Base-by-base conservation (phyloP, 495 filamentous ascomycete species). In the Penicillium taxi region DNA sequence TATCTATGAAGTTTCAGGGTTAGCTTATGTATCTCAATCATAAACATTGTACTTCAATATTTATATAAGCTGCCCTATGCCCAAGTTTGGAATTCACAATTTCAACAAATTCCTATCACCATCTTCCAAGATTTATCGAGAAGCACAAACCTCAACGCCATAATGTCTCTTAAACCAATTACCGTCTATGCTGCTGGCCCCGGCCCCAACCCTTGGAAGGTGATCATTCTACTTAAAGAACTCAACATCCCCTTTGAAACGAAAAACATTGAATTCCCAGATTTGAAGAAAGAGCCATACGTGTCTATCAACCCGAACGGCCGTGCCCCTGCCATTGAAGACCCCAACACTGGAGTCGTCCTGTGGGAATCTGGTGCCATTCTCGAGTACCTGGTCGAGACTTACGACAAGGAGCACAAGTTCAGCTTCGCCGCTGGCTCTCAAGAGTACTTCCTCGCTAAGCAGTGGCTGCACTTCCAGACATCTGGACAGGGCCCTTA, bases 291-390 rank as follows among this genome's bases (percentile, higher is more conserved):
- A 19, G 56, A 64, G 9, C 55, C 60, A 0, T 88, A 62, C 55
- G 50, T 61, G 6, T 59, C 61, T 9, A 45, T 82, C 63, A 87
- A 84, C 54, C 81, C 80, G 43, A 87, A 88, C 58, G 83, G 82
- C 33, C 80, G 84, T 9, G 49, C 67, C 30, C 70, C 71, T 22
- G 61, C 68, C 29, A 76, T 86, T 37, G 55, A 81, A 31, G 82
- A 86, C 52, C 70, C 75, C 15, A 86, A 88, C 63, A 81, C 73
- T 0, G 70, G 61, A 39, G 58, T 81, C 43, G 77, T 63, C 0
- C 48, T 87, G 9, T 86, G 80, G 78, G 82, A 86, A 48, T 80
- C 76, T 4, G 82, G 81, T 36, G 83, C 84, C 11, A 84, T 85
- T 55, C 40, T 85, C 44, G 64, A 80, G 40, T 88, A 88, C 50